Conservation (phyloP, 1,284 basidiomycete genomes). For the Ceratobasidium sp. region DNA sequence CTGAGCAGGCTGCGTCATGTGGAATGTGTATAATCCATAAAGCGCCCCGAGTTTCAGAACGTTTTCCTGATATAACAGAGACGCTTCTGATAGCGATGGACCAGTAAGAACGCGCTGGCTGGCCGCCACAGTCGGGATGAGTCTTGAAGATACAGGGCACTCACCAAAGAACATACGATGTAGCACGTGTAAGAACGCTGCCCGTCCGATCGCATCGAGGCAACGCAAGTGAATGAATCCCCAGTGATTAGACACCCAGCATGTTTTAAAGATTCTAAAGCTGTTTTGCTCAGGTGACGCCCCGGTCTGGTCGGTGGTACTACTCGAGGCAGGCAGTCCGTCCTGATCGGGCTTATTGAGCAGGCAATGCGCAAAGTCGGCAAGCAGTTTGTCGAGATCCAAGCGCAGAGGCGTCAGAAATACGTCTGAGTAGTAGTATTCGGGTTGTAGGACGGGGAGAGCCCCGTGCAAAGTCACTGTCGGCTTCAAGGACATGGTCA, state of each 20-base stretch:
- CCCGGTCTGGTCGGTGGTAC: conserved; percentile 35
- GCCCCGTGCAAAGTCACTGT: conserved; percentile 34
- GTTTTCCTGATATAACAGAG: conserved; percentile 1
- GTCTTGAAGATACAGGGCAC: background rate
- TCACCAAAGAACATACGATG: conserved; percentile 36
- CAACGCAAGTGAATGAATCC: conserved; percentile 35
- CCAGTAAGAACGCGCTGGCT: conserved; percentile 13
- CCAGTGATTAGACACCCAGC: conserved; percentile 35
- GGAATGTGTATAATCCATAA: conserved; percentile 37
- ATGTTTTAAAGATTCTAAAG: conserved; percentile 30
- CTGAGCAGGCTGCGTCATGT: conserved; percentile 30
- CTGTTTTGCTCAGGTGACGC: conserved; percentile 15
- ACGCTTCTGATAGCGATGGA: conserved; percentile 4
- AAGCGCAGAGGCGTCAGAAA: conserved; percentile 25
- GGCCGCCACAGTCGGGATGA: background rate
- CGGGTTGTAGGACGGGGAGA: conserved; percentile 32
- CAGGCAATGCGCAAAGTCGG: conserved; percentile 31
- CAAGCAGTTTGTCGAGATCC: conserved; percentile 28
- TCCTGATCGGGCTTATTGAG: conserved; percentile 33
- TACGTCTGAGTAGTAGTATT: conserved; percentile 28
- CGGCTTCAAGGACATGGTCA: conserved; percentile 30
- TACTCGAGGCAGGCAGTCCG: conserved; percentile 25
- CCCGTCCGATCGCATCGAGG: conserved; percentile 38
- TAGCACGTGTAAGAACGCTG: conserved; percentile 29
- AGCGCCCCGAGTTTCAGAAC: conserved; percentile 31